A percentile compares a stretch with the other conserved stretches of the same genome.
Conservation (phyloP, 306 rosid species). For the Gynostemma pentaphyllum region DNA sequence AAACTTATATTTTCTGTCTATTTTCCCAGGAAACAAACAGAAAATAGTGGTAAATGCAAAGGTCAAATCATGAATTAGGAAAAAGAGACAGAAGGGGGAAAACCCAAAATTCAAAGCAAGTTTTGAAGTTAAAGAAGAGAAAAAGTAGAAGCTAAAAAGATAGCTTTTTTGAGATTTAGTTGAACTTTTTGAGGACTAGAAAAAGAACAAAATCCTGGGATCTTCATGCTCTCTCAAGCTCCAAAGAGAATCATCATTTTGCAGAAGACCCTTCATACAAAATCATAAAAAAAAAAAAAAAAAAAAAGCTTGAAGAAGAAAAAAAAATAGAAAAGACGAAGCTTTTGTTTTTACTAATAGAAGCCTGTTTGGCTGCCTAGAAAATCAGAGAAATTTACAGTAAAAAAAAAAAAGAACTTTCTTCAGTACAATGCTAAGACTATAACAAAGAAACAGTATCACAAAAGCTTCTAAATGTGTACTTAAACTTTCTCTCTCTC, state of each 20-base stretch:
- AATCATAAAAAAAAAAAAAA: conserved; percentile 24
- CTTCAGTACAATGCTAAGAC: background rate
- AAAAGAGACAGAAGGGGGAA: conserved; percentile 13
- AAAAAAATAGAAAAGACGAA: background rate
- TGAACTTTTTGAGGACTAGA: conserved; percentile 18
- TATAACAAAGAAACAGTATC: background rate
- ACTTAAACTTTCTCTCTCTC: background rate
- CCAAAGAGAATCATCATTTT: conserved; percentile 15
- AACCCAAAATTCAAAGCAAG: conserved; percentile 8
- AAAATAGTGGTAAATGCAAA: conserved; percentile 25
- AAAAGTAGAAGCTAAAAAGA: conserved; percentile 18
- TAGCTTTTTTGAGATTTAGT: conserved; percentile 34
- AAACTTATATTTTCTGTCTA: background rate
- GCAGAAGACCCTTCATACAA: conserved; percentile 9
- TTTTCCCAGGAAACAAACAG: conserved; percentile 26
- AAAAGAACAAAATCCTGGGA: conserved; percentile 31
- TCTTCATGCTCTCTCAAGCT: conserved; percentile 26
- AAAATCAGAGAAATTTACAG: conserved; percentile 3
- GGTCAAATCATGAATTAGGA: conserved; percentile 10
- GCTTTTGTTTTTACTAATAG: background rate
- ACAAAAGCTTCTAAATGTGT: background rate
- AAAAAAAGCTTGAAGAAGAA: conserved; percentile 15
- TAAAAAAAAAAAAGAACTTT: no score
- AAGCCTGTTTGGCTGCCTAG: conserved; percentile 9
- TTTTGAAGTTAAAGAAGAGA: conserved; percentile 20